phyloP scores from a whole-genome alignment of 1,284 basidiomycete species.

The Trichosporon ovoides region DNA sequence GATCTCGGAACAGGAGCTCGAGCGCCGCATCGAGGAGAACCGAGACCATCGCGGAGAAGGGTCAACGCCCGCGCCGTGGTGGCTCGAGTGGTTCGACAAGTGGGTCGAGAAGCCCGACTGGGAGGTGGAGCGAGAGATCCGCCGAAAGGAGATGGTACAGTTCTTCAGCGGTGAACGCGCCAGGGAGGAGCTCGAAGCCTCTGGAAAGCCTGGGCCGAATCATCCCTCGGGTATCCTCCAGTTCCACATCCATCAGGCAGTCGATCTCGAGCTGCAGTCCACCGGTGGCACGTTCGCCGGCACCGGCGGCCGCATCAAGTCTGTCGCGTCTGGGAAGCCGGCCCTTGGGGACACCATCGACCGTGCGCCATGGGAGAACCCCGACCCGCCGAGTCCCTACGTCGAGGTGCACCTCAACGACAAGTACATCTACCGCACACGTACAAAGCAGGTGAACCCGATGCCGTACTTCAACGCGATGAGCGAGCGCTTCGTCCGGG shows the following conservation, averaged over 20 bases:
- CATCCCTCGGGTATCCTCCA: slow-evolving; percentile 39
- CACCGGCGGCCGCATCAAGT: slow-evolving; percentile 19
- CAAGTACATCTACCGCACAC: slow-evolving; percentile 47
- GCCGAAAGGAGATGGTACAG: slow-evolving; percentile 39
- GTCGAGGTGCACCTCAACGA: slow-evolving; percentile 52
- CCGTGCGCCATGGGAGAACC: slow-evolving; percentile 39
- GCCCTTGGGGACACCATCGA: slow-evolving; percentile 40
- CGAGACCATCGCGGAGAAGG: slow-evolving; percentile 10
- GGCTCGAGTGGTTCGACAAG: slow-evolving; percentile 31
- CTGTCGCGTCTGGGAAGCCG: slow-evolving; percentile 40
- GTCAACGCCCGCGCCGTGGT: slow-evolving; percentile 26
- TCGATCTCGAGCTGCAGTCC: slow-evolving; percentile 43
- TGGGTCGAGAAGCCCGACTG: slow-evolving; percentile 34
- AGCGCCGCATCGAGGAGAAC: slow-evolving; percentile 17
- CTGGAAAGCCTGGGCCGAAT: slow-evolving; percentile 33
- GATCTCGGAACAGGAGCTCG: slow-evolving; percentile 33
- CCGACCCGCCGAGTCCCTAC: slow-evolving; percentile 47
- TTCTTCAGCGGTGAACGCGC: slow-evolving; percentile 46
- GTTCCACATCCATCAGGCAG: slow-evolving; percentile 48
- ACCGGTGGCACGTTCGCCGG: slow-evolving; percentile 38
- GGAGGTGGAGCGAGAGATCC: slow-evolving; percentile 36
- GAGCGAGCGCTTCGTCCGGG: slow-evolving; percentile 51
- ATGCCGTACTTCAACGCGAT: slow-evolving; percentile 52
- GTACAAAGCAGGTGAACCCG: slow-evolving; percentile 49
- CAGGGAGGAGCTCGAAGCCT: slow-evolving; percentile 46